Conservation (phyloP, 2,329 filamentous ascomycete genomes). For the Aspergillus sp. region DNA sequence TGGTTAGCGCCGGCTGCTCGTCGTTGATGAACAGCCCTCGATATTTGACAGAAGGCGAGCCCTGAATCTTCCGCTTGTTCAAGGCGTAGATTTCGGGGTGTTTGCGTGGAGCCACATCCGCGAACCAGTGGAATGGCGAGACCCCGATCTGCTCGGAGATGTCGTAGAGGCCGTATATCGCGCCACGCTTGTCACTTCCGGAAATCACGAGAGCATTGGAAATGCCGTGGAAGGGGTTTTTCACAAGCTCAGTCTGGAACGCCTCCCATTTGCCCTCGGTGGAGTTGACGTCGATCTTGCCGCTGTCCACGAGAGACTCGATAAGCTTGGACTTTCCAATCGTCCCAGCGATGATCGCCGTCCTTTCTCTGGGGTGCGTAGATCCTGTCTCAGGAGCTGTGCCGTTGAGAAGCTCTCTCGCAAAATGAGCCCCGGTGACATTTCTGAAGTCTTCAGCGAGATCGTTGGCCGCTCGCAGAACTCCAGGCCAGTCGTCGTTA, state of each 20-base stretch:
- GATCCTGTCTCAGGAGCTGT: slow-evolving; percentile 26
- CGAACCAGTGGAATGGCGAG: slow-evolving; percentile 61
- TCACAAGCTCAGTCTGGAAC: slow-evolving; percentile 52
- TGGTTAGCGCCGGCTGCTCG: slow-evolving; percentile 57
- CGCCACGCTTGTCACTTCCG: slow-evolving; percentile 57
- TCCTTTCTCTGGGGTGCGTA: slow-evolving; percentile 29
- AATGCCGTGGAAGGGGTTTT: slow-evolving; percentile 48
- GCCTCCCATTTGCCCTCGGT: slow-evolving; percentile 61
- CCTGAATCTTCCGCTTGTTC: slow-evolving; percentile 46
- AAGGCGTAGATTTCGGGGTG: slow-evolving; percentile 48
- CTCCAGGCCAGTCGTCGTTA: slow-evolving; percentile 55
- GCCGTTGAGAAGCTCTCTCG: slow-evolving; percentile 44
- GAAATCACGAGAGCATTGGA: slow-evolving; percentile 56
- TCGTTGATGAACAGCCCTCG: slow-evolving; percentile 64
- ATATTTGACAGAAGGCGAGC: slow-evolving; percentile 55
- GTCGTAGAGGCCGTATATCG: slow-evolving; percentile 63
- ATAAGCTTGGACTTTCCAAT: slow-evolving; percentile 56
- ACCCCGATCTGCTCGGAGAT: slow-evolving; percentile 65
- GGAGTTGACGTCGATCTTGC: slow-evolving; percentile 48
- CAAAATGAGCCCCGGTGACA: slow-evolving; percentile 58
- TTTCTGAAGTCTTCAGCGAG: slow-evolving; percentile 60
- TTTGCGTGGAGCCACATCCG: slow-evolving; percentile 49
- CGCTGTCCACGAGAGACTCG: slow-evolving; percentile 46
- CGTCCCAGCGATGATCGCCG: slow-evolving; percentile 59
- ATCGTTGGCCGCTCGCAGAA: slow-evolving; percentile 58